Evolutionary conservation across 495 filamentous ascomycete genomes (phyloP), one percentile per base, ranked within the genome.

Genomic region (Trichoderma virens): DNA sequence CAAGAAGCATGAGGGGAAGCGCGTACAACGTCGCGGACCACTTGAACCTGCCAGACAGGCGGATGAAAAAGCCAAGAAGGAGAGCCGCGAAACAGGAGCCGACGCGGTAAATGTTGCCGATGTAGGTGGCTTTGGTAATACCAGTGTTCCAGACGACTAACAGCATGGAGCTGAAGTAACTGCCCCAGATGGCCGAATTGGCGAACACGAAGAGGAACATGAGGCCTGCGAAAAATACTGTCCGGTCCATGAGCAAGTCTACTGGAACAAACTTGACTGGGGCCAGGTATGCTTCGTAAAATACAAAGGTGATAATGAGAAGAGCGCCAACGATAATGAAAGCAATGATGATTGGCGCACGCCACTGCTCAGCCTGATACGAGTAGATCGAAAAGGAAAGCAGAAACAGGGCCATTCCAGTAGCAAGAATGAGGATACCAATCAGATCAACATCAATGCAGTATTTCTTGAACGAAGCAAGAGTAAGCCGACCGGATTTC

Each of bases 121-220:
- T 71, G 67, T 85, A 85, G 32, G 65, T 79, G 1, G 85, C 79
- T 64, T 82, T 74, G 20, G 72, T 74, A 38, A 82, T 65, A 66
- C 69, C 71, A 18, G 85, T 78, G 66, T 81, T 71, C 69, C 83
- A 79, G 18, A 88, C 86, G 27, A 88, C 83, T 69, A 84, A 80
- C n/a, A 86, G 72, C 76, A 82, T 87, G 32, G 82, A 82, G 62
- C 69, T 77, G 76, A 83, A 85, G 69, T 85, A 86, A 32, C 77
- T 70, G 61, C 82, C 79, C 83, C 83, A 88, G 70, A 75, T 81
- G 68, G 83, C 84, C 72, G 81, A 87, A 65, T 77, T 81, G 73
- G 88, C 76, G 70, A 83, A 86, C 13, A 87, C 67, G 28, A 80
- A 67, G 0, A 73, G 78, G 3, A 82, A 71, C 34, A 85, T 75